Evolutionary conservation across 2,329 filamentous ascomycete species (phyloP).

Genomic region (Aureobasidium vineae): DNA sequence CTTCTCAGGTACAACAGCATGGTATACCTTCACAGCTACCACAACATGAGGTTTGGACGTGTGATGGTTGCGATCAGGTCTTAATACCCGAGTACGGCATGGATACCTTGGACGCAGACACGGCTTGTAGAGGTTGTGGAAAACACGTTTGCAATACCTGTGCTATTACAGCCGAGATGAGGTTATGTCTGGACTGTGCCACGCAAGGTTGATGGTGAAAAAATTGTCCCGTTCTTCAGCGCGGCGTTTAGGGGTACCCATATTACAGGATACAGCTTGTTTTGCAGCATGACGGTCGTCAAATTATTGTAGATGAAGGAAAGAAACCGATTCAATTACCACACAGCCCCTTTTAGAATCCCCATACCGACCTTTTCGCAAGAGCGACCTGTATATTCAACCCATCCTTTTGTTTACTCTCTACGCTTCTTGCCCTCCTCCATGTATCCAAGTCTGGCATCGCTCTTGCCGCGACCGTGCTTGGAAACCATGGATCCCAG

Average conservation of each 20-base stretch:
- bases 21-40: constrained; percentile 9
- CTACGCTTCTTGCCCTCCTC: constrained; percentile 99
- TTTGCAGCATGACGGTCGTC: too few relatives aligned
- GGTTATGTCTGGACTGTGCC: constrained; percentile 46
- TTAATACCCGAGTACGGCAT: constrained; percentile 39
- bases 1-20: constrained; percentile 30
- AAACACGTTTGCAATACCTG: constrained; percentile 46
- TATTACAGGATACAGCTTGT: neutral
- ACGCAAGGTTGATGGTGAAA: neutral
- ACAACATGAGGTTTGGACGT: constrained; percentile 32
- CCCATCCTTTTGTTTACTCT: constrained; percentile 54
- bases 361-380: neutral
- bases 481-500: constrained; percentile 69
- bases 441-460: constrained; percentile 74
- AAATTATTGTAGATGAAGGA: neutral
- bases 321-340: neutral
- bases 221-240: neutral
- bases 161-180: constrained; percentile 40
- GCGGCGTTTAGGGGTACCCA: neutral
- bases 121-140: constrained; percentile 42
- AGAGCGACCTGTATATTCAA: neutral
- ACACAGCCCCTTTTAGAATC: neutral
- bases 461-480: constrained; percentile 82
- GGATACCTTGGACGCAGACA: constrained; percentile 41
- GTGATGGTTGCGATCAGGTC: constrained; percentile 47